Percentiles rank a stretch among this genome's conserved stretches.
Conservation (phyloP, 345 rosid species). For the Combretum micranthum region DNA sequence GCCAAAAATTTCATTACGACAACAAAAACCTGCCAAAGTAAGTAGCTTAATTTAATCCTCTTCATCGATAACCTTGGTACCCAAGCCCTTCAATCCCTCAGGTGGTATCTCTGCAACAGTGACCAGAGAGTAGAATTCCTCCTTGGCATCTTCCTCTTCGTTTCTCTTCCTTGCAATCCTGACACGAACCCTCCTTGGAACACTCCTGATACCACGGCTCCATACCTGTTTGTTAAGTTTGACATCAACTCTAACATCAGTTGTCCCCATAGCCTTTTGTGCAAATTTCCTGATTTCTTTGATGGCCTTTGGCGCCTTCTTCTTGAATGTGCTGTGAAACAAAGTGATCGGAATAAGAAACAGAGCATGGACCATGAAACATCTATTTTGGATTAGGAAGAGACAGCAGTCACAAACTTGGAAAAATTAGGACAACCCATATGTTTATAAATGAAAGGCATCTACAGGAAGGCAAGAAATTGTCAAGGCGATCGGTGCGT, state of each 20-base stretch:
- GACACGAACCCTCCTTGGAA: conserved; percentile 69
- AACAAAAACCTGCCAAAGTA: neutral
- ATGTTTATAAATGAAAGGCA: too few species aligned
- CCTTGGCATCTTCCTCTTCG: conserved; percentile 81
- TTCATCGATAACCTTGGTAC: conserved; percentile 63
- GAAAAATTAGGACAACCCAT: too few species aligned
- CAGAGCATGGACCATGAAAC: too few species aligned
- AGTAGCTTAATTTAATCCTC: conserved; percentile 29
- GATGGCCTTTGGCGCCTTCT: conserved; percentile 86
- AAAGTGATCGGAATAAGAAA: too few species aligned
- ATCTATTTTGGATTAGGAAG: too few species aligned
- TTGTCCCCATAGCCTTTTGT: conserved; percentile 64
- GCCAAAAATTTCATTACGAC: conserved; percentile 2
- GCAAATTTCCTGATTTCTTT: conserved; percentile 82
- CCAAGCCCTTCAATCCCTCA: conserved; percentile 52
- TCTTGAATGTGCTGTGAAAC: conserved; percentile 63
- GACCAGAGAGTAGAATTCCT: conserved; percentile 68
- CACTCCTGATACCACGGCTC: conserved; percentile 79
- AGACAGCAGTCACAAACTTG: too few species aligned
- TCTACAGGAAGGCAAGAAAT: too few species aligned
- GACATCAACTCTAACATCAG: conserved; percentile 69
- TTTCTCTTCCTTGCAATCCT: conserved; percentile 74
- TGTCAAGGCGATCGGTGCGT: too few species aligned
- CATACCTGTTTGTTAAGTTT: conserved; percentile 78
- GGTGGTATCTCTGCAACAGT: conserved; percentile 56